phyloP scores from a whole-genome alignment of 345 rosid species.

The Bruguiera parviflora region DNA sequence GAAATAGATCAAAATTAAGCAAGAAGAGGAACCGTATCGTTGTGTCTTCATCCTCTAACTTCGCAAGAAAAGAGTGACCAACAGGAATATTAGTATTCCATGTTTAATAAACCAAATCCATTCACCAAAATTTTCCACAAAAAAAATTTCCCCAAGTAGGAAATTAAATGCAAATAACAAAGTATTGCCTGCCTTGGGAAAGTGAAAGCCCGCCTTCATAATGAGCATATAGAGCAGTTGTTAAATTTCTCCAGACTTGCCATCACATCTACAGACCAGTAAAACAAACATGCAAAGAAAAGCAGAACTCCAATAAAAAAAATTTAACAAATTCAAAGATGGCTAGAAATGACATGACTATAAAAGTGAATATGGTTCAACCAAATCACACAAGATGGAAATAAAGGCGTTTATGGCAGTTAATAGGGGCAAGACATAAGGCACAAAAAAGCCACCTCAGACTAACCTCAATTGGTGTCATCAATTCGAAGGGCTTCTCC shows the following conservation, averaged over 20 bases:
- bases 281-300: constrained; percentile 42
- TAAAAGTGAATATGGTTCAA: neutral
- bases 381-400: constrained; percentile 10
- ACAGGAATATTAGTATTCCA: neutral
- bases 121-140: constrained; percentile 12
- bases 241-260: constrained; percentile 49
- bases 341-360: constrained; percentile 2
- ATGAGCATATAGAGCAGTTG: constrained; percentile 40
- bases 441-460: constrained; percentile 7
- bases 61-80: neutral
- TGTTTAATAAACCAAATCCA: neutral
- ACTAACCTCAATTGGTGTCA: constrained; percentile 96
- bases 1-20: neutral
- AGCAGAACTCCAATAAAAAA: constrained; percentile 34
- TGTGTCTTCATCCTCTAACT: constrained; percentile 13
- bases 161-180: constrained; percentile 31
- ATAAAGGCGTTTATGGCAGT: constrained; percentile 6
- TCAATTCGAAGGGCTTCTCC: constrained; percentile 94
- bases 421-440: constrained; percentile 6
- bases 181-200: constrained; percentile 41
- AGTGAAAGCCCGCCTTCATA: constrained; percentile 48
- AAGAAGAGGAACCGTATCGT: neutral
- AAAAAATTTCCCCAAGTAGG: constrained; percentile 15
- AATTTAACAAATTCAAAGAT: constrained; percentile 22
- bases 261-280: constrained; percentile 47